phyloP scores from a whole-genome alignment of 2,329 filamentous ascomycete species.

The Fusarium falciforme region DNA sequence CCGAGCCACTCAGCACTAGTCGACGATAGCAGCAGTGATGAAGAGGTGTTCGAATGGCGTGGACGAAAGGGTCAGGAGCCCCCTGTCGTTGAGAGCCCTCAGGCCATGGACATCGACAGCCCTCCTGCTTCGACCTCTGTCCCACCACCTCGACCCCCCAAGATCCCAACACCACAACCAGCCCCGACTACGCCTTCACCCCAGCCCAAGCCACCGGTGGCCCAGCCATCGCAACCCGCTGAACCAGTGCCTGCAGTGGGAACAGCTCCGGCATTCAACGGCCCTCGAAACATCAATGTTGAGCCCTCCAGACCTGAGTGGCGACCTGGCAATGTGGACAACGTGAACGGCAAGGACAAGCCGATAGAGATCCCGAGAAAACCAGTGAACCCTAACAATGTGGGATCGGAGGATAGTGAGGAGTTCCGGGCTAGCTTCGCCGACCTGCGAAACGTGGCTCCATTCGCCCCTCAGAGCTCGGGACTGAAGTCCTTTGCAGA shows the following conservation, averaged over 20 bases:
- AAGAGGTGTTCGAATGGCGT: slow-evolving; percentile 51
- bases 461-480: slow-evolving; percentile 59
- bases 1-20: slow-evolving; percentile 59
- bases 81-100: slow-evolving; percentile 58
- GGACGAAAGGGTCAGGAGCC: slow-evolving; percentile 49
- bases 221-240: neutral
- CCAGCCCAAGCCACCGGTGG: slow-evolving; percentile 11
- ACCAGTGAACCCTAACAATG: slow-evolving; percentile 45
- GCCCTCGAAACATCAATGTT: slow-evolving; percentile 65
- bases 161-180: slow-evolving; percentile 26
- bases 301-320: slow-evolving; percentile 71
- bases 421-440: slow-evolving; percentile 65
- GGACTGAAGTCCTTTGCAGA: slow-evolving; percentile 67
- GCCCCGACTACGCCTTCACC: slow-evolving; percentile 19
- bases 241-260: neutral
- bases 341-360: slow-evolving; percentile 37
- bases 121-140: slow-evolving; percentile 49
- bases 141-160: slow-evolving; percentile 35
- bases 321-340: slow-evolving; percentile 62
- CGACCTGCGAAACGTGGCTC: slow-evolving; percentile 67
- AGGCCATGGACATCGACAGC: slow-evolving; percentile 75
- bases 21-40: slow-evolving; percentile 60
- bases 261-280: slow-evolving; percentile 21
- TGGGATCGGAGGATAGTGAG: slow-evolving; percentile 67
- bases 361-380: slow-evolving; percentile 32